Conservation (phyloP, 1,284 basidiomycete species). For the Cryptococcus jaspeensis region DNA sequence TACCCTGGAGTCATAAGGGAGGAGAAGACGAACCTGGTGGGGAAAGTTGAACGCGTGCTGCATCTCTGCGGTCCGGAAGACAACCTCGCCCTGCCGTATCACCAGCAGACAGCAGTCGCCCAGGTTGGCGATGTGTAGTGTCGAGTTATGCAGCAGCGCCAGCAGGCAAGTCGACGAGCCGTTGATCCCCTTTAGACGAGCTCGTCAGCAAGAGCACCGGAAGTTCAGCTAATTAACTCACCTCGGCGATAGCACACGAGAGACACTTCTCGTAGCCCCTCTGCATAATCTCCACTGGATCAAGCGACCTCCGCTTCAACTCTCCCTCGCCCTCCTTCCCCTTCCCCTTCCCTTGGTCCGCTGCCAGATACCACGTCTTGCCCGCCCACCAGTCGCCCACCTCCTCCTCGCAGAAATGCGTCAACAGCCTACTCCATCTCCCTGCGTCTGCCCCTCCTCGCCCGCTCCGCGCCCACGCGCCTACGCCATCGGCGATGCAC, state of each 20-base stretch:
- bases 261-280: constrained; percentile 58
- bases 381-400: constrained; percentile 44
- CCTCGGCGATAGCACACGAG: constrained; percentile 51
- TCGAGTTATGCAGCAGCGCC: constrained; percentile 63
- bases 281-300: constrained; percentile 61
- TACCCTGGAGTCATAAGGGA: background rate
- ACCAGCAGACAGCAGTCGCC: constrained; percentile 90
- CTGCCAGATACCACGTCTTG: constrained; percentile 33
- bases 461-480: constrained; percentile 45
- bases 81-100: constrained; percentile 71
- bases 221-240: constrained; percentile 24
- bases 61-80: constrained; percentile 90
- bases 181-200: constrained; percentile 52
- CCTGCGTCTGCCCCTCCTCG: constrained; percentile 45
- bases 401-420: constrained; percentile 49
- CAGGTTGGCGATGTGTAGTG: constrained; percentile 83
- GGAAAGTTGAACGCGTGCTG: constrained; percentile 96
- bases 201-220: background rate
- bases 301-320: constrained; percentile 38
- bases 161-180: constrained; percentile 59
- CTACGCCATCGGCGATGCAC: constrained; percentile 53
- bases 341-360: background rate
- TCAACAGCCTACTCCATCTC: constrained; percentile 45
- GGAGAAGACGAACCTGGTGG: constrained; percentile 50
- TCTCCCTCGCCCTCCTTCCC: constrained; percentile 4